Conservation (phyloP, 2,329 filamentous ascomycete genomes). For the Rutstroemia sp. region DNA sequence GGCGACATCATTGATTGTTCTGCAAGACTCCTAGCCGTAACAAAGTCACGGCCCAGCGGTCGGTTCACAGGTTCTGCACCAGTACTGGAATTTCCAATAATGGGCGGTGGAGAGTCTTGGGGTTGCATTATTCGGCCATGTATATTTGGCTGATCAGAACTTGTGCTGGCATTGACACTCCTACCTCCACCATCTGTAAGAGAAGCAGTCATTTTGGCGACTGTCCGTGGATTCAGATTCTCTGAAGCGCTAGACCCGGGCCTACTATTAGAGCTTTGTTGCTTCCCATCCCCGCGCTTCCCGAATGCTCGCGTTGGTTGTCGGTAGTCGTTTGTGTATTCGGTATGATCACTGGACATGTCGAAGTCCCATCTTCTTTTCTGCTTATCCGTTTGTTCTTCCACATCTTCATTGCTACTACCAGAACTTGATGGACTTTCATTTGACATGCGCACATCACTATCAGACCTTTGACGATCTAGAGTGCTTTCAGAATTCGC, state of each 20-base stretch:
- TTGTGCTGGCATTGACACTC: neutral
- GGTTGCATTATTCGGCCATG: neutral
- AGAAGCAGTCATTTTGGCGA: conserved; percentile 32
- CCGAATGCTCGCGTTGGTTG: neutral
- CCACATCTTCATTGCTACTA: neutral
- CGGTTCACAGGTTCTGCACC: neutral
- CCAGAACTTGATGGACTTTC: too few species aligned
- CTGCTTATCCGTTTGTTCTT: neutral
- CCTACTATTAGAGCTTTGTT: neutral
- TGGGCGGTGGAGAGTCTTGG: neutral
- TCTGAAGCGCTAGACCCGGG: neutral
- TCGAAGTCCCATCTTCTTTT: conserved; percentile 31
- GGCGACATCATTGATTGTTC: conserved; percentile 13
- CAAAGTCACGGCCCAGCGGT: conserved; percentile 14
- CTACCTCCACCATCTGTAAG: neutral
- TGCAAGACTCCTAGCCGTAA: conserved; percentile 19
- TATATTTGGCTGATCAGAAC: neutral
- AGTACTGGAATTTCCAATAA: neutral
- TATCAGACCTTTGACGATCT: too few species aligned
- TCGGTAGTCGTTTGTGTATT: conserved; percentile 31
- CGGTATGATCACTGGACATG: conserved; percentile 40
- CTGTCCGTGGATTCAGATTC: conserved; percentile 34
- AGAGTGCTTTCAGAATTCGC: too few species aligned
- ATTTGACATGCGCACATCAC: too few species aligned
- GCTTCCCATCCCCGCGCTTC: neutral